Conservation (phyloP, 495 filamentous ascomycete genomes). For the Aspergillus campestris region DNA sequence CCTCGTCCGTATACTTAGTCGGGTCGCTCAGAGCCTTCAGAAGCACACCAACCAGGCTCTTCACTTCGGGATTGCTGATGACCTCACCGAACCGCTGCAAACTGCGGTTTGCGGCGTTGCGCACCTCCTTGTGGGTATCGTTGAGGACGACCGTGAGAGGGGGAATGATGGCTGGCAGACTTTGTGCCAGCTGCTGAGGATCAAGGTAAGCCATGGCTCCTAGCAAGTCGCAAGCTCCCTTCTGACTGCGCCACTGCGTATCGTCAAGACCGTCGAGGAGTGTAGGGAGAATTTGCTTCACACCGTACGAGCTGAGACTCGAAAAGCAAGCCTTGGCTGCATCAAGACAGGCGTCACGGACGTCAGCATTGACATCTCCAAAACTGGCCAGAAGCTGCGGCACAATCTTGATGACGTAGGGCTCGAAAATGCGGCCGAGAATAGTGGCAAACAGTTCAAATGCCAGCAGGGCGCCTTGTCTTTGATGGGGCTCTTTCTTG, state of each 20-base stretch:
- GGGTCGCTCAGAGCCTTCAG: slow-evolving; percentile 96
- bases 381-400: slow-evolving; percentile 84
- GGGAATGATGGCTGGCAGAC: slow-evolving; percentile 91
- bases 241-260: slow-evolving; percentile 94
- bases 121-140: slow-evolving; percentile 96
- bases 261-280: slow-evolving; percentile 91
- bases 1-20: slow-evolving; percentile 94
- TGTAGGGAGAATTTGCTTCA: slow-evolving; percentile 87
- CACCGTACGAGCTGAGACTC: slow-evolving; percentile 86
- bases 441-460: slow-evolving; percentile 84
- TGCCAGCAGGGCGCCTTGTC: slow-evolving; percentile 81
- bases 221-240: slow-evolving; percentile 90
- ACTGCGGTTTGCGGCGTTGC: slow-evolving; percentile 83
- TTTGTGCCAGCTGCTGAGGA: slow-evolving; percentile 84
- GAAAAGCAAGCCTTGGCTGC: slow-evolving; percentile 92
- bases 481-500: slow-evolving; percentile 81
- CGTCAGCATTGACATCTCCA: slow-evolving; percentile 78
- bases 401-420: slow-evolving; percentile 91
- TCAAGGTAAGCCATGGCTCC: slow-evolving; percentile 98
- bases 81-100: slow-evolving; percentile 97
- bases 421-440: slow-evolving; percentile 83
- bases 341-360: slow-evolving; percentile 85
- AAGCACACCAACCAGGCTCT: slow-evolving; percentile 77
- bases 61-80: slow-evolving; percentile 95
- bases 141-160: slow-evolving; percentile 89